Conservation (phyloP, 306 rosid species). For the Rubus parviflorus region DNA sequence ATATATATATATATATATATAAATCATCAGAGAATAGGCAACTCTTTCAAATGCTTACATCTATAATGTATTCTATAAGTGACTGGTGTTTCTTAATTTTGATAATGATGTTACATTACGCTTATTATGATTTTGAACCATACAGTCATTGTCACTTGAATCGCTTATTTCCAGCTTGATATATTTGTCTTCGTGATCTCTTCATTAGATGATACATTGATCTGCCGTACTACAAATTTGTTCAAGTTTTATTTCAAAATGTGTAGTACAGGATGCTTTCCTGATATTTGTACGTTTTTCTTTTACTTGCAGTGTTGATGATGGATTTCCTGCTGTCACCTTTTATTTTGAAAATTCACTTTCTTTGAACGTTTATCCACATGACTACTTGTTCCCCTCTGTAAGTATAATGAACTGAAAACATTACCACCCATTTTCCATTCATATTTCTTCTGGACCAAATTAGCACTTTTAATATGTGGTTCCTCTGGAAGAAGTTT, state of each 20-base stretch:
- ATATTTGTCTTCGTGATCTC: background rate
- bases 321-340: slow-evolving; percentile 80
- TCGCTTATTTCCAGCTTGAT: background rate
- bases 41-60: slow-evolving; percentile 12
- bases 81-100: slow-evolving; percentile 8
- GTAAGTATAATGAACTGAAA: slow-evolving; percentile 54
- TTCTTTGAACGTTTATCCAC: slow-evolving; percentile 86
- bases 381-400: slow-evolving; percentile 72
- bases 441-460: background rate
- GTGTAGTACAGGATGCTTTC: slow-evolving; percentile 4
- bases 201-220: slow-evolving; percentile 17
- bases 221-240: slow-evolving; percentile 14
- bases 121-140: background rate
- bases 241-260: slow-evolving; percentile 25
- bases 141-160: background rate
- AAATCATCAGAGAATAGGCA: slow-evolving; percentile 1
- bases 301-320: slow-evolving; percentile 70
- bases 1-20: background rate
- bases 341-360: slow-evolving; percentile 86
- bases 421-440: background rate
- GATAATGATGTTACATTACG: slow-evolving; percentile 16
- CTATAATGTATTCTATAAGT: background rate
- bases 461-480: background rate
- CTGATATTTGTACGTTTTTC: slow-evolving; percentile 28
- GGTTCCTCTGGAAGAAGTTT: background rate